Conservation (phyloP, 1,139 yeast genomes). For the Saccharomyces hybrid region DNA sequence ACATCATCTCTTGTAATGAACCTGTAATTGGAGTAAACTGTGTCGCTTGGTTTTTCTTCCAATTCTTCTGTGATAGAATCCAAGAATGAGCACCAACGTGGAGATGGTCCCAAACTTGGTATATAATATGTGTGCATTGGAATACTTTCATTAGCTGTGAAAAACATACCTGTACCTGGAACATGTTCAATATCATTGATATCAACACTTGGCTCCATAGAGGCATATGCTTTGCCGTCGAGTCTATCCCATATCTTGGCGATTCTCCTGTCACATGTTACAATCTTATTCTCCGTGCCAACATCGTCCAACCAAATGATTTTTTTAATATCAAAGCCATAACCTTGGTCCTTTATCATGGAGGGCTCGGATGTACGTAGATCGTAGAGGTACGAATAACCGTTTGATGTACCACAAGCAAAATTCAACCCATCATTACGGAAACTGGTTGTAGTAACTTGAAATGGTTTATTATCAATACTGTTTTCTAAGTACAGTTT, state of each 20-base stretch:
- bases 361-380: conserved; percentile 76
- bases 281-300: conserved; percentile 36
- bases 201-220: conserved; percentile 66
- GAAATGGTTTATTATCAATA: conserved; percentile 36
- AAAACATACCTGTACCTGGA: conserved; percentile 88
- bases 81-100: conserved; percentile 94
- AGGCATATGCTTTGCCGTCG: conserved; percentile 76
- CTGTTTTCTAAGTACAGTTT: conserved; percentile 45
- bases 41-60: conserved; percentile 86
- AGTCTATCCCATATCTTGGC: conserved; percentile 86
- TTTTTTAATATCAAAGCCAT: conserved; percentile 83
- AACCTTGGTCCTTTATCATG: conserved; percentile 87
- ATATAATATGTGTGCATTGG: conserved; percentile 96
- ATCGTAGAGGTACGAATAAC: conserved; percentile 77
- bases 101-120: conserved; percentile 94
- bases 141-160: conserved; percentile 93
- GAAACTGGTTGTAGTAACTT: conserved; percentile 63
- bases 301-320: conserved; percentile 65
- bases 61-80: conserved; percentile 94
- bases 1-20: conserved; percentile 32
- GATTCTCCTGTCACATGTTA: conserved; percentile 83
- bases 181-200: conserved; percentile 67
- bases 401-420: conserved; percentile 89
- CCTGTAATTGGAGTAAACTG: conserved; percentile 37
- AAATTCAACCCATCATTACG: conserved; percentile 77